Conservation (phyloP, 2,329 filamentous ascomycete species). For the Bipolaris gigantea region DNA sequence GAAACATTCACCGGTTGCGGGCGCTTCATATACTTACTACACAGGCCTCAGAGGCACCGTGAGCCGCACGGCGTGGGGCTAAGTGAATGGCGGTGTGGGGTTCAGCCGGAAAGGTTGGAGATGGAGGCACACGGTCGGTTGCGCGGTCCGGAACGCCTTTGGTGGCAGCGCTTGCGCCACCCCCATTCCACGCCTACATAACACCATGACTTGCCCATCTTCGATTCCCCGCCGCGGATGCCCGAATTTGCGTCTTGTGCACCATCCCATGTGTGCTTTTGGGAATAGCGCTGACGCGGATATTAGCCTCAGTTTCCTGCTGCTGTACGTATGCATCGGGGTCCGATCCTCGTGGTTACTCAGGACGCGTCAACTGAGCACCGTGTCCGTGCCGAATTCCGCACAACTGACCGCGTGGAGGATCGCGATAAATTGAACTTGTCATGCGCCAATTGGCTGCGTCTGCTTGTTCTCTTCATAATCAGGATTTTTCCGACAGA, state of each 20-base stretch:
- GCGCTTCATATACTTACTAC: constrained; percentile 36
- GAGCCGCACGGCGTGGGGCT: constrained; percentile 38
- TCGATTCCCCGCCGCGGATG: background rate
- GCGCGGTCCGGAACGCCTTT: constrained; percentile 40
- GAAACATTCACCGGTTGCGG: constrained; percentile 9
- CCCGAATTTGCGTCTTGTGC: constrained; percentile 6
- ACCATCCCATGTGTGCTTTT: background rate
- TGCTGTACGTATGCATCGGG: background rate
- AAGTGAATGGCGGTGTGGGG: constrained; percentile 39
- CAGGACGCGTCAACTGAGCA: background rate
- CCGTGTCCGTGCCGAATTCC: constrained; percentile 6
- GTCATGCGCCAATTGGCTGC: no score
- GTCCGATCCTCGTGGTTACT: constrained; percentile 1
- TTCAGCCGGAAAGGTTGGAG: constrained; percentile 30
- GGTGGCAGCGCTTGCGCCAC: constrained; percentile 1
- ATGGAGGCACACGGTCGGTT: constrained; percentile 34
- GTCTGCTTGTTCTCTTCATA: no score
- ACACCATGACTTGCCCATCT: constrained; percentile 1
- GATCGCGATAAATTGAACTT: background rate
- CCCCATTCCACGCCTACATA: background rate
- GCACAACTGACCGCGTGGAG: background rate
- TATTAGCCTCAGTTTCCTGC: background rate
- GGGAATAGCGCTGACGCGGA: background rate
- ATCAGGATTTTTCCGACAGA: no score
- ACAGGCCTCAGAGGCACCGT: constrained; percentile 28